Base-by-base conservation (phyloP, 139 green algal species). In the Astrephomene gubernaculifera region DNA sequence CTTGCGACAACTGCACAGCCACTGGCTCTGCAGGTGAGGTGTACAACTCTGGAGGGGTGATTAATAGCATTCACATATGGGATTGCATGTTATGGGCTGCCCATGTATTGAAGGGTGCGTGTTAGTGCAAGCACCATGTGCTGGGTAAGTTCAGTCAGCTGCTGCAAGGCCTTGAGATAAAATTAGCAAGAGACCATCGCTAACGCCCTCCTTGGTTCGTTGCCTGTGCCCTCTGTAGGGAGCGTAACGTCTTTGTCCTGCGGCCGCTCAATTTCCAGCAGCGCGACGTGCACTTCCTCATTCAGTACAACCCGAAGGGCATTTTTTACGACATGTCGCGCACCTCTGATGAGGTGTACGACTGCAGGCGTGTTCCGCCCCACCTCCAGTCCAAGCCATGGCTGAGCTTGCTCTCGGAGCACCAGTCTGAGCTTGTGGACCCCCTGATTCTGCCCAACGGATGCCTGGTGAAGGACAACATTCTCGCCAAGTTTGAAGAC, bases 21-120 rank as follows among this genome's bases (percentile, higher is more conserved):
- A 93, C 82, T 93, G 90, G 90, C 82, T 91, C 24, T 57, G 33
- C 82, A 87, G 87, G 87, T 86, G 57, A 35, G 87, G n/a, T 17
- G 71, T 5, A 54, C 12, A 25, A 25, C 19, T 22, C 43, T 6
- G 17, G 49, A 17, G 49, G 12, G 12, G 49, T 57, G 49, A 54
- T 6, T 24, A 49, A 54, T 19, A 31, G 39, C 49, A 25, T 57
- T 17, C 12, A 17, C 17, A 17, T 25, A 57, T 25, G 49, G 12
- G 49, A 57, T 17, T 57, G 49, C 49, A 17, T 57, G 49, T 57
- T 17, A 17, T 57, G 49, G 12, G 49, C 49, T 57, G 49, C 17
- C 12, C 17, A 17, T 57, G 17, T 57, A 17, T 57, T 12, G 49
- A 12, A 57, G 17, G 49, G 49, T 57, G 17, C 12, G 17, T 25